These are phyloP conservation scores for Rhizomucor pusillus DNA, from an alignment of 371 early-diverging fungal genomes.

Conservation along the genomic window DNA sequence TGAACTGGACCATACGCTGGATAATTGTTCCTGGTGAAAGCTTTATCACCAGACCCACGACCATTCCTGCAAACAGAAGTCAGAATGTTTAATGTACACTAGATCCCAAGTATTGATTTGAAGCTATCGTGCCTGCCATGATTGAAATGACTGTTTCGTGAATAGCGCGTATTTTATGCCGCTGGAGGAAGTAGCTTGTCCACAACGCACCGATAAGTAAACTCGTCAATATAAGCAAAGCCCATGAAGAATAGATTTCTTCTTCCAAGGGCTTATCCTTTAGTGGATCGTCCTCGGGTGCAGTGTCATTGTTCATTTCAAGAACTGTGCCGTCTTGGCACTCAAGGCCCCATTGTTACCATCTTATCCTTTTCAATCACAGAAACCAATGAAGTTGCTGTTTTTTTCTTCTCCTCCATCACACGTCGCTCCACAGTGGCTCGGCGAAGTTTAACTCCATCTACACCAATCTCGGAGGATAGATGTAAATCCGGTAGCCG, in stretches of 20 bases:
- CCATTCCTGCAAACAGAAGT: slow-evolving; percentile 57
- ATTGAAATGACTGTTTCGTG: slow-evolving; percentile 95
- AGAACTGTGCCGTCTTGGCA: not conserved
- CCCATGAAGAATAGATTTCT: slow-evolving; percentile 80
- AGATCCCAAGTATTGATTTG: not conserved
- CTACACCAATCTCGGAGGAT: too few relatives aligned
- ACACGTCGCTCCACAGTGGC: too few relatives aligned
- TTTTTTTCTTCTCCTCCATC: too few relatives aligned
- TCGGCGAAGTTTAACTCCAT: too few relatives aligned
- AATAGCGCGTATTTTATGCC: slow-evolving; percentile 77
- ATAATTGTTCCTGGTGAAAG: slow-evolving; percentile 68
- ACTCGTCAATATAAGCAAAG: slow-evolving; percentile 79
- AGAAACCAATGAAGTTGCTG: not conserved
- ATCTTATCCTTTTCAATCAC: not conserved
- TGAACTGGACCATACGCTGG: slow-evolving; percentile 86
- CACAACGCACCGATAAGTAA: slow-evolving; percentile 82
- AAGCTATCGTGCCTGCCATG: slow-evolving; percentile 63
- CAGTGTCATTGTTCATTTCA: slow-evolving; percentile 15
- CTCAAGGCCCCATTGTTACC: not conserved
- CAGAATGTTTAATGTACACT: not conserved
- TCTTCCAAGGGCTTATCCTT: slow-evolving; percentile 55
- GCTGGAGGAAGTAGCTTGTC: slow-evolving; percentile 83
- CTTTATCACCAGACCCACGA: slow-evolving; percentile 84
- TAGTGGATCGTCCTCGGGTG: slow-evolving; percentile 16
- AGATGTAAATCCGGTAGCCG: too few relatives aligned